Conservation (phyloP, 2,329 filamentous ascomycete species). For the Fusarium stilboides region DNA sequence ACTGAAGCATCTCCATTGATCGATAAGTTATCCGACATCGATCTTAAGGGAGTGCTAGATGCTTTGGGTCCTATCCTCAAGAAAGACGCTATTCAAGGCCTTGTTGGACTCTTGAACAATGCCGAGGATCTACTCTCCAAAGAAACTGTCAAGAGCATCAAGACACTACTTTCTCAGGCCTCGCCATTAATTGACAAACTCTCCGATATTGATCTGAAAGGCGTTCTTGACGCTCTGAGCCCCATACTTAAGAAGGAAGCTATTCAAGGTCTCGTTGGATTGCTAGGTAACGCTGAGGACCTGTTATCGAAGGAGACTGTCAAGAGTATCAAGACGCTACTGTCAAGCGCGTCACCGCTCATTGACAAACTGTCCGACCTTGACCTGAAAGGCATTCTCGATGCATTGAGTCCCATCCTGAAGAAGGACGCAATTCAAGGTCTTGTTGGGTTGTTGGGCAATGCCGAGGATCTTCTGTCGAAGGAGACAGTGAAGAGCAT, state of each 20-base stretch:
- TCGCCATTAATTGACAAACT: neutral
- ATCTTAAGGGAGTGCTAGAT: conserved; percentile 2
- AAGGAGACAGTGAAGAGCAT: conserved; percentile 45
- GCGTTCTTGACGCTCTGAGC: neutral
- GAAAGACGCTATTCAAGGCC: conserved; percentile 25
- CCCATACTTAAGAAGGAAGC: conserved; percentile 15
- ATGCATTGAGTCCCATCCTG: conserved; percentile 45
- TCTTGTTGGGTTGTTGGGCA: conserved; percentile 46
- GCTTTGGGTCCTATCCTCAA: conserved; percentile 13
- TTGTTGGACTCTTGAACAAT: conserved; percentile 5
- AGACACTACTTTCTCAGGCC: neutral
- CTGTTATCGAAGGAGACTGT: conserved; percentile 17
- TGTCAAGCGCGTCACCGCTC: conserved; percentile 20
- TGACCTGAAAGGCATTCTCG: conserved; percentile 54
- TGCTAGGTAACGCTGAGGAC: conserved; percentile 17
- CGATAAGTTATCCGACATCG: conserved; percentile 11
- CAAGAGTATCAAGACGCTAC: conserved; percentile 14
- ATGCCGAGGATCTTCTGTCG: conserved; percentile 44
- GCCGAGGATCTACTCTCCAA: conserved; percentile 2
- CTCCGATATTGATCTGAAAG: conserved; percentile 1
- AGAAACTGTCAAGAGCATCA: conserved; percentile 6
- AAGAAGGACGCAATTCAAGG: conserved; percentile 50
- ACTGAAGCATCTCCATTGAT: conserved; percentile 12
- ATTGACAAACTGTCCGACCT: conserved; percentile 52
- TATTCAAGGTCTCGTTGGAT: conserved; percentile 2